These are phyloP conservation scores for Glebionis coronaria DNA, from an alignment of 129 eudicot species.

Conservation along the genomic window DNA sequence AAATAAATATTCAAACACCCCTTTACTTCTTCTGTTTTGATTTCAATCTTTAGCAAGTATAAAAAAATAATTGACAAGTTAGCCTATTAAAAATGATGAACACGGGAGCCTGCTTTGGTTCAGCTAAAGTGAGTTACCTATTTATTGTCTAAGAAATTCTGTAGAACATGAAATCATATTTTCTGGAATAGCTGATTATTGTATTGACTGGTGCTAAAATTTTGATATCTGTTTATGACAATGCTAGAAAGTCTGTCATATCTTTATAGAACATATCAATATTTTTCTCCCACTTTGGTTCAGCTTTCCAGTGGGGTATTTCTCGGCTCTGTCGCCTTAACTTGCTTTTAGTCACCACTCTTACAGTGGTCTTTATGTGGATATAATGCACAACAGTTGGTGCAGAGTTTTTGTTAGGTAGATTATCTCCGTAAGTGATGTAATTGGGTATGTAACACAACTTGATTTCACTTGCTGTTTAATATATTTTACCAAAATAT, in stretches of 20 bases:
- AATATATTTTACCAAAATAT: not conserved
- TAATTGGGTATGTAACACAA: not conserved
- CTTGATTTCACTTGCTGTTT: not conserved
- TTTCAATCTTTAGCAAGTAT: no score
- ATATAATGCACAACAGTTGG: not conserved
- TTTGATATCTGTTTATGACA: constrained; percentile 82
- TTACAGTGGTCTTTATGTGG: not conserved
- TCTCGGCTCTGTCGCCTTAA: not conserved
- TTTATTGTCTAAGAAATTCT: constrained; percentile 89
- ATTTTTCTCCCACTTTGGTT: constrained; percentile 1
- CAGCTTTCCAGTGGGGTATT: not conserved
- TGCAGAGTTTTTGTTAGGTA: not conserved
- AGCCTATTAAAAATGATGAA: no score
- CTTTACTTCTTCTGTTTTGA: no score
- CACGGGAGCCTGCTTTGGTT: no score
- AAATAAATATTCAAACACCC: no score
- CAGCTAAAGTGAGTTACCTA: no score
- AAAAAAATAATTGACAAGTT: no score
- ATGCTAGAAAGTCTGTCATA: constrained; percentile 56
- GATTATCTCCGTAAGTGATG: not conserved
- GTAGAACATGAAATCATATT: constrained; percentile 93
- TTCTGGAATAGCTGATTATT: constrained; percentile 89
- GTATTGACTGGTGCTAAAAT: constrained; percentile 80
- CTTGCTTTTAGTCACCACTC: not conserved
- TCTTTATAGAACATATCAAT: constrained; percentile 38